Evolutionary conservation across 257 asterid genomes (phyloP).

Genomic region (Nicotiana paniculata): DNA sequence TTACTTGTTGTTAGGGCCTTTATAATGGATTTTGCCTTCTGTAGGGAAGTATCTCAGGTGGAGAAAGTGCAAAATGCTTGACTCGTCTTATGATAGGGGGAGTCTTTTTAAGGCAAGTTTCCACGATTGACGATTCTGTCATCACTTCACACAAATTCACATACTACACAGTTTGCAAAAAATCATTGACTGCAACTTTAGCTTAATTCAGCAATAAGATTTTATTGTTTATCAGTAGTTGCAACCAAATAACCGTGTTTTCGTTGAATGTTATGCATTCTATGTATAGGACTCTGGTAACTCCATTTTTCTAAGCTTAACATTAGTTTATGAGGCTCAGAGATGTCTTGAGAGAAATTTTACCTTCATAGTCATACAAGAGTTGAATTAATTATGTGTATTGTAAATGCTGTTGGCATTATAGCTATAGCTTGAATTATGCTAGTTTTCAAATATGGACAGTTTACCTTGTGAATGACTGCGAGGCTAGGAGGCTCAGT

Average conservation of each 20-base stretch:
- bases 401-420: neutral
- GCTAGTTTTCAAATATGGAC: neutral
- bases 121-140: neutral
- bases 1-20: constrained; percentile 1
- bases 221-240: neutral
- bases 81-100: constrained; percentile 78
- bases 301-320: neutral
- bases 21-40: neutral
- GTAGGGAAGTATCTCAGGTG: constrained; percentile 88
- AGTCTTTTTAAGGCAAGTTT: constrained; percentile 69
- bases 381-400: neutral
- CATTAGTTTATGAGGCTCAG: constrained; percentile 1
- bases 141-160: neutral
- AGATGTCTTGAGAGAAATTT: neutral
- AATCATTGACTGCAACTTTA: neutral
- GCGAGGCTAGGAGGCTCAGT: neutral
- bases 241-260: neutral
- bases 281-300: neutral
- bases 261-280: neutral
- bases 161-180: neutral
- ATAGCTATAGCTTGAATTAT: neutral
- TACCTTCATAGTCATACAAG: neutral
- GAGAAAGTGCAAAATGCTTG: constrained; percentile 64
- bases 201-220: neutral
- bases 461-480: neutral